Conservation (phyloP, 345 rosid species). For the Brassica cretica region DNA sequence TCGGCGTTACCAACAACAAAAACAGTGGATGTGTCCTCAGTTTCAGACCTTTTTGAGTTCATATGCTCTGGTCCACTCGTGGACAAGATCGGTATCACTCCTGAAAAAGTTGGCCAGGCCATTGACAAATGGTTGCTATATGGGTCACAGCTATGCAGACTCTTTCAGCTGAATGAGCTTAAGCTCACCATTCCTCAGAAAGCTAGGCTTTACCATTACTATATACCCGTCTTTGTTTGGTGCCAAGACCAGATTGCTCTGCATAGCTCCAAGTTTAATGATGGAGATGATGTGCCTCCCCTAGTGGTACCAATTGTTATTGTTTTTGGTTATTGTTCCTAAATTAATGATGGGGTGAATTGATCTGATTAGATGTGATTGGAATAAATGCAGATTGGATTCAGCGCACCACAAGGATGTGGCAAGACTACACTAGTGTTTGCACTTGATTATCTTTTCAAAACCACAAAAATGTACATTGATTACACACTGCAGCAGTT, state of each 20-base stretch:
- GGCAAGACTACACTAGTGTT: conserved; percentile 98
- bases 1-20: conserved; percentile 47
- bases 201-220: conserved; percentile 86
- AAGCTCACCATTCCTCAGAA: conserved; percentile 67
- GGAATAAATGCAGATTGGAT: conserved; percentile 70
- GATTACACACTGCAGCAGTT: neutral
- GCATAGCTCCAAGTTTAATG: conserved; percentile 62
- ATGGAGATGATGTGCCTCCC: conserved; percentile 78
- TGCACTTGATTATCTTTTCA: conserved; percentile 88
- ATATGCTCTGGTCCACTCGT: conserved; percentile 88
- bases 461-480: conserved; percentile 66
- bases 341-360: neutral
- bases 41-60: conserved; percentile 74
- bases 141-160: conserved; percentile 58
- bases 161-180: conserved; percentile 75
- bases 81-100: conserved; percentile 56
- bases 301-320: conserved; percentile 61
- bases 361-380: neutral
- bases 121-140: conserved; percentile 80
- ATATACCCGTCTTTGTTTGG: conserved; percentile 92
- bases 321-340: neutral
- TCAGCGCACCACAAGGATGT: conserved; percentile 97
- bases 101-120: conserved; percentile 61
- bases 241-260: conserved; percentile 83
- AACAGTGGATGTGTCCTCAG: conserved; percentile 68